Percentiles rank a stretch among this genome's conserved stretches.
phyloP scores from a whole-genome alignment of 192 early-diverging fungal genomes.

The Coemansia sp. region DNA sequence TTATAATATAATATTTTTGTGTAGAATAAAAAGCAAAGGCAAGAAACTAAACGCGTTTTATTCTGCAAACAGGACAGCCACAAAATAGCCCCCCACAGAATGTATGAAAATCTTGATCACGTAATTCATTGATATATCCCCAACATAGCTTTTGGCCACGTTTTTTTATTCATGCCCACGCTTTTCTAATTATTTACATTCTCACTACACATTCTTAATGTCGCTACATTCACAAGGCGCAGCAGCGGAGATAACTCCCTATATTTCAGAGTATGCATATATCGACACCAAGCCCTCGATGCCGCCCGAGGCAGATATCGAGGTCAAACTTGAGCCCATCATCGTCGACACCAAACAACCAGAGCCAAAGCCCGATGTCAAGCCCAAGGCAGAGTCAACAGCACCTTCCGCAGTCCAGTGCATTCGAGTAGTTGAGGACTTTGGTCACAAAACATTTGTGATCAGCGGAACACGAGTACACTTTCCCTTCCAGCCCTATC shows the following conservation, averaged over 20 bases:
- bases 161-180: too few relatives aligned
- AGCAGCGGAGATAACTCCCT: neutral
- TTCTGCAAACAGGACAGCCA: too few relatives aligned
- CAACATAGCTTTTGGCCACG: neutral
- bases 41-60: neutral
- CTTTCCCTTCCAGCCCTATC: slow-evolving; percentile 69
- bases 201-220: neutral
- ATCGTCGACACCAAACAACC: neutral
- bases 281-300: neutral
- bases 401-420: neutral
- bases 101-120: neutral
- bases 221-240: neutral
- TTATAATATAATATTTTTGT: neutral
- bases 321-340: neutral
- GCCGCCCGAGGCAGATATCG: neutral
- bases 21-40: neutral
- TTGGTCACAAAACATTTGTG: slow-evolving; percentile 15
- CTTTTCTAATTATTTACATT: too few relatives aligned
- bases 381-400: neutral
- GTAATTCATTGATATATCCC: neutral
- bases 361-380: neutral
- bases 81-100: neutral
- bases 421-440: slow-evolving; percentile 6
- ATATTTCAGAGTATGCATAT: too few relatives aligned
- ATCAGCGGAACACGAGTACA: slow-evolving; percentile 59